Base-by-base conservation (phyloP, 2,329 filamentous ascomycete genomes). In the Diaporthe caulivora region DNA sequence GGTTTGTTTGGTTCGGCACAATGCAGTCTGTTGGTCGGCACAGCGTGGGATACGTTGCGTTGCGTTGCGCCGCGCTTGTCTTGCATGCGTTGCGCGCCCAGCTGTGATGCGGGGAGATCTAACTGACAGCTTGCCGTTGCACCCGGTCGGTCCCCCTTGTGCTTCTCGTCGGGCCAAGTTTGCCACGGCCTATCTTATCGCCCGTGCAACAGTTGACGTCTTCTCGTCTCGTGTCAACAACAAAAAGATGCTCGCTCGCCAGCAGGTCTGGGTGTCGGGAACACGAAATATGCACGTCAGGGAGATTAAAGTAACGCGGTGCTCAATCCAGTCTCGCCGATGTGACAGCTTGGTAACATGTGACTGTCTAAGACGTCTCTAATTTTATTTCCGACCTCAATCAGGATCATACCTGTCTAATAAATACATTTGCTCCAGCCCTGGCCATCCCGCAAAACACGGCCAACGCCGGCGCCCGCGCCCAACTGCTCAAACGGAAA, bases 401-500 rank as follows among this genome's bases (percentile, higher is more conserved):
- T n/a, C 26, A 65, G 57, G 40, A 64, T 26, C 70, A 65, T 51
- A 70, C 26, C 55, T 69, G 64, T 62, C 54, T 74, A 74, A 72
- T 74, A 64, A 40, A 51, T 47, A 49, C 47, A 55, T 10, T 18
- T 9, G 37, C 53, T 37, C 26, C 49, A 67, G 47, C 65, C 65
- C 9, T 26, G 51, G 6, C 44, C 68, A 40, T 13, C 51, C 70
- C 40, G 62, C 34, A 70, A 73, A 73, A 65, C 70, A 67, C 74
- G 71, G 74, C 71, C 68, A 75, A 73, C 71, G 74, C 74, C 74
- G 71, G 58, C 71, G 70, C 71, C 71, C 71, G 73, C 49, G 60
- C 51, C 68, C 51, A 29, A n/a, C 26, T 11, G 51, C 37, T 51
- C 40, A 51, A 47, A 57, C 47, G 73, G 62, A 72, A 62, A 54